These are phyloP conservation scores for Mucuna pruriens DNA, from an alignment of 306 rosid genomes.

Conservation along the genomic window DNA sequence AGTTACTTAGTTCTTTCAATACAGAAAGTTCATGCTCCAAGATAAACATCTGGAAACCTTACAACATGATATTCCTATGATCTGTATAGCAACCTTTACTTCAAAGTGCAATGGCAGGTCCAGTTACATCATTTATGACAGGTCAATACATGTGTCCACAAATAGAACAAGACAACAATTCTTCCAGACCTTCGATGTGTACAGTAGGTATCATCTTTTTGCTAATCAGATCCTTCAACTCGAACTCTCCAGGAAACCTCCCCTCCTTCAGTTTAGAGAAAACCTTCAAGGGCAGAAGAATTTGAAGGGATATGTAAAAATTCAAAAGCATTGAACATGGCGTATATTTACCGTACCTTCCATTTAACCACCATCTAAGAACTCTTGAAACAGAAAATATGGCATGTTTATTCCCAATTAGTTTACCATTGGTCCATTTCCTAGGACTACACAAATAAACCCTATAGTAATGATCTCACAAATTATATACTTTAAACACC, in stretches of 20 bases:
- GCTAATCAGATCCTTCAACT: slow-evolving; percentile 61
- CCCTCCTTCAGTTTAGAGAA: slow-evolving; percentile 78
- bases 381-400: background rate
- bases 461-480: background rate
- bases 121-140: slow-evolving; percentile 35
- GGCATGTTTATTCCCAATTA: background rate
- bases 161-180: slow-evolving; percentile 36
- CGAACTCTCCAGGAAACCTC: slow-evolving; percentile 82
- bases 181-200: slow-evolving; percentile 44
- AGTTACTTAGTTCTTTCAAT: slow-evolving; percentile 18
- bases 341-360: background rate
- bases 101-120: slow-evolving; percentile 30
- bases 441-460: slow-evolving; percentile 17
- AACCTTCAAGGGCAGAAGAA: slow-evolving; percentile 54
- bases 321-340: slow-evolving; percentile 27
- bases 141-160: slow-evolving; percentile 13
- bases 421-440: background rate
- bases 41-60: slow-evolving; percentile 26
- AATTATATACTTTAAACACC: slow-evolving; percentile 7
- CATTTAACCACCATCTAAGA: background rate
- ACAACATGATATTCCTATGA: slow-evolving; percentile 22
- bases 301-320: slow-evolving; percentile 35
- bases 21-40: slow-evolving; percentile 19
- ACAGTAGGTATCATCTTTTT: slow-evolving; percentile 51
- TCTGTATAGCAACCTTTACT: slow-evolving; percentile 14